Evolutionary conservation across 73 alveolate species (phyloP), one percentile per base, ranked within the genome.

Genomic region (Halteria grandinella): DNA sequence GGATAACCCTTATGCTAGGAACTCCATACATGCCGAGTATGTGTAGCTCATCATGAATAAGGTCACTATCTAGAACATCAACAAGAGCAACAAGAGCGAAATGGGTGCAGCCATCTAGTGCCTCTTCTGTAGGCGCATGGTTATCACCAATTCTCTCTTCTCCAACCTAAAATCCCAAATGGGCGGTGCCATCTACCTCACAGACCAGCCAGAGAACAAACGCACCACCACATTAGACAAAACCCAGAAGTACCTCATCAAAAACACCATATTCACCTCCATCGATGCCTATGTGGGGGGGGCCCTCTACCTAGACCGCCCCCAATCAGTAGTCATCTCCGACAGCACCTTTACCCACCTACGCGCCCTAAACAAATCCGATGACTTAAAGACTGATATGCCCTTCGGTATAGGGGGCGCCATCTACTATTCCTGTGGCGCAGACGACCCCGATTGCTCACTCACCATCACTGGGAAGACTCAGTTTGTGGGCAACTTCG

Each of bases 341-440:
- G 25, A 50, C 27, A 14, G 55, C 18, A 20, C 49, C 1, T 77
- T 77, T 37, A 44, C 55, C 11, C 29, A 44, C 29, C 31, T 49
- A 36, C 7, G 66, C 6, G 80, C 88, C 2, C 27, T 75, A n/a
- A 71, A 50, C 24, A n/a, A 55, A 20, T 17, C 57, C 8, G 54
- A 2, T 21, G 55, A n/a, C 17, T 60, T 59, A 36, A 60, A 60
- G 25, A 59, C 62, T 5, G 55, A 52, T 4, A 33, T 64, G 14
- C 11, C 45, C n/a, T n/a, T n/a, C 0, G 90, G 90, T 1, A 6
- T 29, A 20, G 90, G 90, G 3, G 90, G 90, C 0, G 90, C 80
- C 1, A 37, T 80, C 21, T 70, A 53, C 21, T 80, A 69, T 77
- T 33, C 55, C 28, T 77, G 82, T 27, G 77, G 77, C 6, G 1